A percentile compares a stretch with the other conserved stretches of the same genome.
These are phyloP conservation scores for Chaetoscypha palmicola DNA, from an alignment of 2,329 filamentous ascomycete genomes.

Conservation along the genomic window DNA sequence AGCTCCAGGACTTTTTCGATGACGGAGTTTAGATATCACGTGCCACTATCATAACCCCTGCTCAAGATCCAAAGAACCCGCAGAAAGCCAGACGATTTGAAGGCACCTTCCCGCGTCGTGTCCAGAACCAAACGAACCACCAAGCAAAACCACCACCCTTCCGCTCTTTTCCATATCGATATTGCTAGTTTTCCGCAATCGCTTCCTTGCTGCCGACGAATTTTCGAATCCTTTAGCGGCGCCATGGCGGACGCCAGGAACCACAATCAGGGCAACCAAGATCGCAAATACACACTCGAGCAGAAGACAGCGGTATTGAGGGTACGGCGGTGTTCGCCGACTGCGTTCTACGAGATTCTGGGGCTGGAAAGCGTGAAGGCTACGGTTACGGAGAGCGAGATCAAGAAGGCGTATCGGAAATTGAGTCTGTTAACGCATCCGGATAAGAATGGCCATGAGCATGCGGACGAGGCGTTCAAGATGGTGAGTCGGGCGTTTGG, in stretches of 20 bases:
- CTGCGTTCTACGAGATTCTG: conserved; percentile 94
- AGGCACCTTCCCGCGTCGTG: conserved; percentile 10
- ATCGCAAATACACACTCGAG: conserved; percentile 73
- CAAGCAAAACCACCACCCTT: conserved; percentile 1
- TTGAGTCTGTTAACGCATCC: conserved; percentile 91
- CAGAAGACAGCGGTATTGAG: conserved; percentile 88
- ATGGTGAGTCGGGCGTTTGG: conserved; percentile 94
- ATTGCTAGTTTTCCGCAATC: not conserved
- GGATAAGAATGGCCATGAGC: conserved; percentile 95
- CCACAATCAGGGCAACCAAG: conserved; percentile 51
- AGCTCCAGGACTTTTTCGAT: not conserved
- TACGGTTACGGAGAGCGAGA: conserved; percentile 69
- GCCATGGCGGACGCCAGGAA: conserved; percentile 35
- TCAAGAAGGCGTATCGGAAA: conserved; percentile 98
- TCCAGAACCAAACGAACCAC: conserved; percentile 12
- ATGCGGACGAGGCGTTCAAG: conserved; percentile 97
- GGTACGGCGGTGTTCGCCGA: conserved; percentile 75
- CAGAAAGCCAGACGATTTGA: not conserved
- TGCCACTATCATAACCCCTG: not conserved
- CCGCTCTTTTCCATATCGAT: not conserved
- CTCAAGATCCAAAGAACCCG: not conserved
- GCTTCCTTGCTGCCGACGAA: not conserved
- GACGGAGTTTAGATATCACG: conserved; percentile 1
- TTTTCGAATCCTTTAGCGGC: too few relatives aligned
- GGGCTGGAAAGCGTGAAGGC: conserved; percentile 58